These are phyloP conservation scores for Wickerhamiella allomyrinae DNA, from an alignment of 805 yeast genomes.

Conservation along the genomic window DNA sequence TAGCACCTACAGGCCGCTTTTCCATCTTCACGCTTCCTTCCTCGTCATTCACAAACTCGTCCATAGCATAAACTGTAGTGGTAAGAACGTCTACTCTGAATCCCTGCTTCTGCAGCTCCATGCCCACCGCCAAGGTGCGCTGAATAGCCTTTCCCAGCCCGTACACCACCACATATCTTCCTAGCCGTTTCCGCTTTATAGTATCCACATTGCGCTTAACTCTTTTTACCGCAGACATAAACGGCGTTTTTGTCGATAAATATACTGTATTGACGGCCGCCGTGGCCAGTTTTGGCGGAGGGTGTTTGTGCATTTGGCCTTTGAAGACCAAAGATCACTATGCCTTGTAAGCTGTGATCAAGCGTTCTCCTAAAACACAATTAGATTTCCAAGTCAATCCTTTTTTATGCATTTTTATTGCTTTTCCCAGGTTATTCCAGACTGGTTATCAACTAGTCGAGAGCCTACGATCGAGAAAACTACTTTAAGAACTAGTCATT, in stretches of 20 bases:
- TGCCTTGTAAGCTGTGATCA: too few relatives aligned
- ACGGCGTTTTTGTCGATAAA: slow-evolving; percentile 56
- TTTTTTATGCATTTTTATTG: too few relatives aligned
- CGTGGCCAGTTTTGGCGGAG: slow-evolving; percentile 30
- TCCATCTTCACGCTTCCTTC: slow-evolving; percentile 23
- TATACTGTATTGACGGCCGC: slow-evolving; percentile 33
- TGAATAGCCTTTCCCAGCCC: slow-evolving; percentile 71
- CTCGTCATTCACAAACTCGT: slow-evolving; percentile 36
- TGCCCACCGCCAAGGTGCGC: slow-evolving; percentile 46
- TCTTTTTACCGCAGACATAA: slow-evolving; percentile 55
- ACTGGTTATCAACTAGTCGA: too few relatives aligned
- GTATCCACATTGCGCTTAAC: slow-evolving; percentile 38
- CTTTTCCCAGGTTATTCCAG: too few relatives aligned
- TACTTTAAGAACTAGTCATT: too few relatives aligned
- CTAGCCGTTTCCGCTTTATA: slow-evolving; percentile 32
- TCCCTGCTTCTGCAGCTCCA: slow-evolving; percentile 39
- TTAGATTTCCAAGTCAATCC: too few relatives aligned
- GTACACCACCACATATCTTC: slow-evolving; percentile 37
- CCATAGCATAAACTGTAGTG: slow-evolving; percentile 52
- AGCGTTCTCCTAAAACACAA: too few relatives aligned
- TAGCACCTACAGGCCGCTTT: slow-evolving; percentile 30
- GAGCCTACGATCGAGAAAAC: too few relatives aligned
- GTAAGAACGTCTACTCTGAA: slow-evolving; percentile 48
- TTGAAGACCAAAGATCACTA: too few relatives aligned
- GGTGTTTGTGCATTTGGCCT: slow-evolving; percentile 5